Base-by-base conservation (phyloP, 495 filamentous ascomycete genomes). In the Collariella sp. region DNA sequence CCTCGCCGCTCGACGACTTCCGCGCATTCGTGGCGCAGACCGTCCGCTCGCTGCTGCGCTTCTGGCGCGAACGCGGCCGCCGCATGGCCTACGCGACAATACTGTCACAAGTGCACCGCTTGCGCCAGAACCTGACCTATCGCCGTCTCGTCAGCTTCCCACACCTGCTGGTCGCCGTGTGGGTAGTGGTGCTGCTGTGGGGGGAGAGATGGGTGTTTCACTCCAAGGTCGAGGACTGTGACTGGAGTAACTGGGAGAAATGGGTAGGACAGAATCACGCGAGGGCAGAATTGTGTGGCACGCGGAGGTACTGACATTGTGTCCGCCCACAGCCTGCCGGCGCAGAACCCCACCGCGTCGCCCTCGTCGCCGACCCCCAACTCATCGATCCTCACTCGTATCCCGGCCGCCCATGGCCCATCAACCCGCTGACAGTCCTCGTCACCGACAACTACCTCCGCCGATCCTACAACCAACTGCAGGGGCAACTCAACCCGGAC, bases 321-420 rank as follows among this genome's bases (percentile, higher is more conserved):
- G 47, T 34, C 34, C 5, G 26, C 31, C 1, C 46, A 38, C 49
- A 96, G 93, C 88, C 88, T 54, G 64, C 73, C 57, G 79, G 73
- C 56, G 88, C 89, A 18, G 79, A 75, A 23, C 94, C 94, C 2
- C 89, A 97, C 69, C 88, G 85, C 64, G 75, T 96, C 51, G 80
- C 85, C 47, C 85, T 99, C 62, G 75, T 99, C 53, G 91, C 94
- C 36, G 94, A 99, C 65, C 94, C 94, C n/a, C 94, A 99, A 67
- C 77, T 99, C 33, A 89, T 96, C 61, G 94, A 99, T 70, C 88
- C 91, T 26, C 93, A 99, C 66, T 93, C 89, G 13, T 97, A 99
- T 66, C 87, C 93, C 16, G 93, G 86, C 44, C 86, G 94, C 38
- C 93, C 93, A 36, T 93, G 91, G 88, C 85, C 88, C 16, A 68